Percentiles rank a stretch among this genome's conserved stretches.
Evolutionary conservation across 2,329 filamentous ascomycete genomes (phyloP).

Genomic region (Colletotrichum godetiae): DNA sequence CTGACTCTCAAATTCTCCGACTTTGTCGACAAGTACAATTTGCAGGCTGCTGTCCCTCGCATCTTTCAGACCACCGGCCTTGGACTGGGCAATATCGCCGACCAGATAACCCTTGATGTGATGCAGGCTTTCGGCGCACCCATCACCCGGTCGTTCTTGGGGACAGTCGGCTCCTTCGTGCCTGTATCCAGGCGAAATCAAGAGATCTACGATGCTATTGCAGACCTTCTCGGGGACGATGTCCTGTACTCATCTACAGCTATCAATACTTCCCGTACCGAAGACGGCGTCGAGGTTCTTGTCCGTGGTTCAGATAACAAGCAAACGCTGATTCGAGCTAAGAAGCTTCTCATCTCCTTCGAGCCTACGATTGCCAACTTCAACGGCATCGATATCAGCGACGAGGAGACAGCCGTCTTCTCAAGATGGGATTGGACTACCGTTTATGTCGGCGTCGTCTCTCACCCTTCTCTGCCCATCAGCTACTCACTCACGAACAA

Average conservation of each 20-base stretch:
- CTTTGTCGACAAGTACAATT: constrained; percentile 58
- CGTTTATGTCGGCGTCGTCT: constrained; percentile 46
- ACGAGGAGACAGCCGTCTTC: constrained; percentile 44
- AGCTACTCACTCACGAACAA: constrained; percentile 43
- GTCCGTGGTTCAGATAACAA: constrained; percentile 40
- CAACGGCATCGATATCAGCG: constrained; percentile 46
- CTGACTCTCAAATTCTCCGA: constrained; percentile 47
- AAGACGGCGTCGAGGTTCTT: constrained; percentile 43
- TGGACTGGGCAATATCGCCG: constrained; percentile 56
- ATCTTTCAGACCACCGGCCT: constrained; percentile 54
- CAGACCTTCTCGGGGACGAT: constrained; percentile 46
- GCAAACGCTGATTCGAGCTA: constrained; percentile 41
- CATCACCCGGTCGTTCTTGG: constrained; percentile 48
- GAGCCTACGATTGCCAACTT: constrained; percentile 47
- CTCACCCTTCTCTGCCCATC: constrained; percentile 44
- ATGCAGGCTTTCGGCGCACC: constrained; percentile 53
- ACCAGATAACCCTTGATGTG: constrained; percentile 56
- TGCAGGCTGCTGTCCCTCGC: constrained; percentile 52
- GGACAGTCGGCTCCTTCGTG: constrained; percentile 43
- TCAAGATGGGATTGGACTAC: constrained; percentile 44
- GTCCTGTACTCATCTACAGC: constrained; percentile 51
- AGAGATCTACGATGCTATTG: constrained; percentile 52
- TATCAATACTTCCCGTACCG: constrained; percentile 42
- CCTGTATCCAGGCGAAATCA: constrained; percentile 50
- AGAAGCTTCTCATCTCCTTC: constrained; percentile 49